Conservation (phyloP, 805 yeast genomes). For the Ogataea chonburiensis region DNA sequence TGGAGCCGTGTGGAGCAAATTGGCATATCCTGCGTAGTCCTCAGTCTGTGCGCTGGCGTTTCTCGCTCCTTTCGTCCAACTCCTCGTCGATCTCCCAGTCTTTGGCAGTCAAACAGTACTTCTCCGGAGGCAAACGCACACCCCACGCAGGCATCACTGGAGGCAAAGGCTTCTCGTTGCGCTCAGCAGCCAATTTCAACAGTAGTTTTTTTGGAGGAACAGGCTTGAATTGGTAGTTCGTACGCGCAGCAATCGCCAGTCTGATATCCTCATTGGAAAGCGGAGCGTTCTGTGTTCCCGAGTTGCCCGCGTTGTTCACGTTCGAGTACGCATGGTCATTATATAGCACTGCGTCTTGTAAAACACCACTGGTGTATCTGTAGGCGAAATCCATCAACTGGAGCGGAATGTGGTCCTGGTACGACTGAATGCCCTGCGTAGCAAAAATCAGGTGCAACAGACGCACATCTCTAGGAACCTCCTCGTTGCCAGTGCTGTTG, state of each 20-base stretch:
- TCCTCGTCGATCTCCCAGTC: conserved; percentile 66
- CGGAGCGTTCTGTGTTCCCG: conserved; percentile 40
- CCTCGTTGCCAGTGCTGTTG: conserved; percentile 16
- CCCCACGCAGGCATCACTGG: conserved; percentile 92
- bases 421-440: conserved; percentile 85
- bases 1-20: too few species aligned
- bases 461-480: conserved; percentile 86
- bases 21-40: too few species aligned
- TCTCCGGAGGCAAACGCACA: conserved; percentile 93
- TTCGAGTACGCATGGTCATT: conserved; percentile 70
- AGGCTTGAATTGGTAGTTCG: conserved; percentile 96
- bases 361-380: conserved; percentile 77
- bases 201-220: conserved; percentile 91
- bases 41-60: conserved; percentile 3
- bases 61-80: conserved; percentile 29
- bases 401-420: conserved; percentile 93
- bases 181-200: conserved; percentile 86
- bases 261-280: conserved; percentile 88
- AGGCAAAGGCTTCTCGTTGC: conserved; percentile 87
- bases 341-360: conserved; percentile 87
- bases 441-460: conserved; percentile 87
- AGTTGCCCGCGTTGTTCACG: conserved; percentile 39
- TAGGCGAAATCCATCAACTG: conserved; percentile 97
- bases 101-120: conserved; percentile 84
- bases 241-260: conserved; percentile 88